Evolutionary conservation across 306 rosid species (phyloP).

Genomic region (Pyrus betulifolia): DNA sequence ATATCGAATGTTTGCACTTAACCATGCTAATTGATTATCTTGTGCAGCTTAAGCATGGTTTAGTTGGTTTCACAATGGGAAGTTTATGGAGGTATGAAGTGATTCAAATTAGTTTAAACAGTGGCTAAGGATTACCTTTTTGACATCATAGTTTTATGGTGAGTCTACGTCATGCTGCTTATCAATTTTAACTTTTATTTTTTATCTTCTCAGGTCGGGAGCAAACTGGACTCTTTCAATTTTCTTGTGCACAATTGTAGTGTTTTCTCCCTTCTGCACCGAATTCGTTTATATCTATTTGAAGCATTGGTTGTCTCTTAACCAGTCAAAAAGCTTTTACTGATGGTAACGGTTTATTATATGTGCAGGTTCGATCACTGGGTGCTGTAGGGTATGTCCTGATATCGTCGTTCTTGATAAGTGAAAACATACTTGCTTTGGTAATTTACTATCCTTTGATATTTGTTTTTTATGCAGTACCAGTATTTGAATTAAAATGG

Average conservation of each 20-base stretch:
- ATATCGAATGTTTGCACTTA: background rate
- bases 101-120: background rate
- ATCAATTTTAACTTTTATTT: background rate
- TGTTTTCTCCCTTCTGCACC: constrained; percentile 31
- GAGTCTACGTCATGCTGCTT: background rate
- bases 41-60: constrained; percentile 91
- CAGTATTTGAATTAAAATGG: background rate
- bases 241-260: constrained; percentile 76
- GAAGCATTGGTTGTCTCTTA: constrained; percentile 2
- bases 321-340: background rate
- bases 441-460: constrained; percentile 34
- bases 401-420: constrained; percentile 70
- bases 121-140: background rate
- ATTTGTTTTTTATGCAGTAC: background rate
- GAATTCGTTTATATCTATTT: background rate
- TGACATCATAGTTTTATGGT: background rate
- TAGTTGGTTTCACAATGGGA: constrained; percentile 84
- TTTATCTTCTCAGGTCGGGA: constrained; percentile 51
- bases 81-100: constrained; percentile 80
- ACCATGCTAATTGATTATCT: background rate
- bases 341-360: background rate
- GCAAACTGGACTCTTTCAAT: constrained; percentile 75
- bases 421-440: constrained; percentile 87
- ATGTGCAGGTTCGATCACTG: constrained; percentile 63
- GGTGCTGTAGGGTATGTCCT: constrained; percentile 91